Percentiles rank a stretch among this genome's conserved stretches.
Evolutionary conservation across 2,329 filamentous ascomycete species (phyloP).

Genomic region (Huntiella savannae): DNA sequence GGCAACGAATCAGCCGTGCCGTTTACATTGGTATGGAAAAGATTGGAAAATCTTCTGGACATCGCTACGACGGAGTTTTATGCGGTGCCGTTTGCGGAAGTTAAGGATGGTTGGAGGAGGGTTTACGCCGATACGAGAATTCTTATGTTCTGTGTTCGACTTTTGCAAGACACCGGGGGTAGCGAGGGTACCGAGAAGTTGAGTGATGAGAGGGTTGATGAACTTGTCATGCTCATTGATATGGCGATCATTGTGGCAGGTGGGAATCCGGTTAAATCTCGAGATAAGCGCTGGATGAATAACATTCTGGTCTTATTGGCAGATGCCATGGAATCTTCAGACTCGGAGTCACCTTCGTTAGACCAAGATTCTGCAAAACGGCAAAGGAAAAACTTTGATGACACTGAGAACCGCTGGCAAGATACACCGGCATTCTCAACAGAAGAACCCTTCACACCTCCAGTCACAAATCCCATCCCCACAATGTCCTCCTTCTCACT

Average conservation of each 20-base stretch:
- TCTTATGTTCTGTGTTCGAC: slow-evolving; percentile 32
- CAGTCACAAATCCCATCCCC: slow-evolving; percentile 23
- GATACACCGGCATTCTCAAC: slow-evolving; percentile 7
- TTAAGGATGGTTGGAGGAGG: slow-evolving; percentile 49
- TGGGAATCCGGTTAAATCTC: slow-evolving; percentile 15
- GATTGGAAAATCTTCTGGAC: slow-evolving; percentile 8
- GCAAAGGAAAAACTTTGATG: neutral
- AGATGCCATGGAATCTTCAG: neutral
- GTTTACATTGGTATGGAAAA: neutral
- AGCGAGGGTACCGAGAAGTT: neutral
- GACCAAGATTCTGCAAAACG: neutral
- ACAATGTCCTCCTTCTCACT: slow-evolving; percentile 30
- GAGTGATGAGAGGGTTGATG: slow-evolving; percentile 22
- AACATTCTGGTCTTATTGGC: slow-evolving; percentile 9
- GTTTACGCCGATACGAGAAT: slow-evolving; percentile 55
- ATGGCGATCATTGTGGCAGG: slow-evolving; percentile 45
- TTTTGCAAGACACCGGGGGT: slow-evolving; percentile 11
- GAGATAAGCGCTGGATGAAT: slow-evolving; percentile 11
- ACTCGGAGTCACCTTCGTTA: slow-evolving; percentile 4
- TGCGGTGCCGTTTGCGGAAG: slow-evolving; percentile 7
- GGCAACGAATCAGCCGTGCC: no score
- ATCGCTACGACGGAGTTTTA: slow-evolving; percentile 9
- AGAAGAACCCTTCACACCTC: slow-evolving; percentile 21
- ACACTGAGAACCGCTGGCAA: slow-evolving; percentile 12
- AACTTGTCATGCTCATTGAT: slow-evolving; percentile 49